Conservation (phyloP, 2,329 filamentous ascomycete species). For the Botrytis fragariae region DNA sequence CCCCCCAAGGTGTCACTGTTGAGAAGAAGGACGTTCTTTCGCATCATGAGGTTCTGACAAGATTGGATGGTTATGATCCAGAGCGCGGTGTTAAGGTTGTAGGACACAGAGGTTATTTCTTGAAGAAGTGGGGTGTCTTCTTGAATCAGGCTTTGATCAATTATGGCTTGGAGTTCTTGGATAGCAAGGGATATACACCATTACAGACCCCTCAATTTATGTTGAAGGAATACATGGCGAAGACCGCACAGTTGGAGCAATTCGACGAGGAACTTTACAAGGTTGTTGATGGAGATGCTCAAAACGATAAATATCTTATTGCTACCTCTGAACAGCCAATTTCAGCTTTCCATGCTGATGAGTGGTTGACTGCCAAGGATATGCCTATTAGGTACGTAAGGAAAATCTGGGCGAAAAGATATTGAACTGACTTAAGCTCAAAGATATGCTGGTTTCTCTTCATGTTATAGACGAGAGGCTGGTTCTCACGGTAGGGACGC, state of each 20-base stretch:
- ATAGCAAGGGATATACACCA: constrained; percentile 74
- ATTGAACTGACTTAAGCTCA: constrained; percentile 29
- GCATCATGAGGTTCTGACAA: constrained; percentile 89
- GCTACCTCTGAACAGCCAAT: constrained; percentile 94
- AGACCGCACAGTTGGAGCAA: constrained; percentile 94
- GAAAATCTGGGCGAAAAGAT: neutral
- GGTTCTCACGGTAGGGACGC: constrained; percentile 89
- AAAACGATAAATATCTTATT: constrained; percentile 77
- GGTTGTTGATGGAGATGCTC: constrained; percentile 81
- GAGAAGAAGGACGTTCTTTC: constrained; percentile 79
- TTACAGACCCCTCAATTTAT: constrained; percentile 92
- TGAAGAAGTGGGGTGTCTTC: constrained; percentile 86
- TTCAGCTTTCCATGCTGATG: constrained; percentile 86
- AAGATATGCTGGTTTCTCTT: constrained; percentile 80
- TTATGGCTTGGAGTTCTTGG: constrained; percentile 89
- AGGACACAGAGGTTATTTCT: constrained; percentile 90
- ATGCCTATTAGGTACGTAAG: constrained; percentile 76
- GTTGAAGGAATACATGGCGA: constrained; percentile 93
- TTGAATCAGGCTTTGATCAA: constrained; percentile 92
- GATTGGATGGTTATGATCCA: constrained; percentile 87
- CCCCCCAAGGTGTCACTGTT: constrained; percentile 68
- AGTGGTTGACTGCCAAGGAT: constrained; percentile 84
- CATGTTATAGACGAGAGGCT: constrained; percentile 94
- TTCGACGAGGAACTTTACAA: constrained; percentile 99
- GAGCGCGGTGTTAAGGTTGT: constrained; percentile 92